phyloP scores from a whole-genome alignment of 306 rosid genomes.

The Morella rubra region DNA sequence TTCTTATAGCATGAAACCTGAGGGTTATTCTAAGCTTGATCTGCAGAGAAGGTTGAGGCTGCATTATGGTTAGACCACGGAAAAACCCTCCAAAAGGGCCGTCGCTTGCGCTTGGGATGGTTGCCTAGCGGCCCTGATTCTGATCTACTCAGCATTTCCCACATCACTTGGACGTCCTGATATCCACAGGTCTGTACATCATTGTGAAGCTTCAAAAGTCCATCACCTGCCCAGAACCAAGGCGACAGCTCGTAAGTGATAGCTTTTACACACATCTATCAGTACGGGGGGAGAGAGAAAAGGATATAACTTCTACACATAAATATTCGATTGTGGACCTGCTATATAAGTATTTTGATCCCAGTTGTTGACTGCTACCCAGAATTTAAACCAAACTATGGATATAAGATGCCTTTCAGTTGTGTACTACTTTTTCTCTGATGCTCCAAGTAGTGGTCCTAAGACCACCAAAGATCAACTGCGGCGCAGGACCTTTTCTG shows the following conservation, averaged over 20 bases:
- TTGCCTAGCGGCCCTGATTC: conserved; percentile 35
- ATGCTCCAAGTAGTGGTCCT: conserved; percentile 9
- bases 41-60: conserved; percentile 39
- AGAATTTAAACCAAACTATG: not conserved
- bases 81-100: conserved; percentile 60
- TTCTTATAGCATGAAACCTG: not conserved
- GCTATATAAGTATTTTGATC: not conserved
- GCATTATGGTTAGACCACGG: conserved; percentile 48
- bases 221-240: conserved; percentile 48
- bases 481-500: not conserved
- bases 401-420: not conserved
- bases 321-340: not conserved
- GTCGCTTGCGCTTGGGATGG: conserved; percentile 49
- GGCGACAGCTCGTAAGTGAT: conserved; percentile 1
- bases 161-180: conserved; percentile 85
- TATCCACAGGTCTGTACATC: conserved; percentile 84
- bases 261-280: not conserved
- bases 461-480: not conserved
- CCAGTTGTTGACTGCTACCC: not conserved
- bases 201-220: conserved; percentile 64
- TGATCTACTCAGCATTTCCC: conserved; percentile 66
- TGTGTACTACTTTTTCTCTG: not conserved
- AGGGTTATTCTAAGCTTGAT: conserved; percentile 28
- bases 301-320: not conserved
- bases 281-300: too few relatives aligned